Evolutionary conservation across 1,284 basidiomycete genomes (phyloP).

Genomic region (Irpex lacteus): DNA sequence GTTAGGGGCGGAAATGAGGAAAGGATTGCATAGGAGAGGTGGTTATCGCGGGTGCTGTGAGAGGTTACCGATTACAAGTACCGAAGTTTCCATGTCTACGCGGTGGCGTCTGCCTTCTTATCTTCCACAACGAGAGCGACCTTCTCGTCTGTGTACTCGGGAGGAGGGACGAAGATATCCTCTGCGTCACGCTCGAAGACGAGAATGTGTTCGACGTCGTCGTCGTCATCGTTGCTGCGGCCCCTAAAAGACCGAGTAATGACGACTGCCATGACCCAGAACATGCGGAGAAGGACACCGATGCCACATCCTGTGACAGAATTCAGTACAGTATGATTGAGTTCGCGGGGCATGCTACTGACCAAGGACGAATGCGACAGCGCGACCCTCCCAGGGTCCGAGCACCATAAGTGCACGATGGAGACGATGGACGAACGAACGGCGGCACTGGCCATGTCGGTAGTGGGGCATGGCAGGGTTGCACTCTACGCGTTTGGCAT

Average conservation of each 20-base stretch:
- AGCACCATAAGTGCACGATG: slow-evolving; percentile 62
- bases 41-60: background rate
- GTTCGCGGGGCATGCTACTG: slow-evolving; percentile 22
- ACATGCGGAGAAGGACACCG: slow-evolving; percentile 73
- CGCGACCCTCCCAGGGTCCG: slow-evolving; percentile 77
- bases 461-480: slow-evolving; percentile 21
- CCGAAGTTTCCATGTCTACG: background rate
- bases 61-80: too few relatives aligned
- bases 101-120: slow-evolving; percentile 20
- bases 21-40: background rate
- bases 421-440: slow-evolving; percentile 55
- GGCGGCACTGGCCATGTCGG: slow-evolving; percentile 28
- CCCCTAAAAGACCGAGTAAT: slow-evolving; percentile 52
- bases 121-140: slow-evolving; percentile 21
- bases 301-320: slow-evolving; percentile 62
- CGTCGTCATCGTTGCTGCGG: slow-evolving; percentile 30
- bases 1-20: background rate
- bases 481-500: slow-evolving; percentile 14
- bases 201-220: slow-evolving; percentile 26
- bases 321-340: slow-evolving; percentile 3
- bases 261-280: slow-evolving; percentile 67
- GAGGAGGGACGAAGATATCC: slow-evolving; percentile 43
- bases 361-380: slow-evolving; percentile 79
- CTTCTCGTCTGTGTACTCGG: slow-evolving; percentile 54
- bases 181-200: slow-evolving; percentile 31